Evolutionary conservation across 129 eudicot genomes (phyloP).

Genomic region (Daucus carota): DH1_v3.0 NC_030383.2:61647501-61648000

Average conservation of each 20-base stretch:
- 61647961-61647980: background rate
- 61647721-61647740: background rate
- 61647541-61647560: background rate
- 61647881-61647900: slow-evolving; percentile 64
- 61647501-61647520: background rate
- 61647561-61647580: background rate
- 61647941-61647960: background rate
- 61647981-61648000: background rate
- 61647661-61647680: background rate
- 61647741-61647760: background rate
- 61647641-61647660: background rate
- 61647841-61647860: slow-evolving; percentile 91
- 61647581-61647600: background rate
- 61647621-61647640: background rate
- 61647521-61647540: background rate
- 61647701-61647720: background rate
- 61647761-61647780: background rate
- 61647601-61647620: background rate
- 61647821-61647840: slow-evolving; percentile 52
- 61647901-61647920: slow-evolving; percentile 17
- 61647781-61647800: background rate
- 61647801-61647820: background rate
- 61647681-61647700: background rate
- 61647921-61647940: background rate
- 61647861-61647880: slow-evolving; percentile 95